Evolutionary conservation across 768 basidiomycete genomes (phyloP).

Genomic region (Fomitopsis pulvina): DNA sequence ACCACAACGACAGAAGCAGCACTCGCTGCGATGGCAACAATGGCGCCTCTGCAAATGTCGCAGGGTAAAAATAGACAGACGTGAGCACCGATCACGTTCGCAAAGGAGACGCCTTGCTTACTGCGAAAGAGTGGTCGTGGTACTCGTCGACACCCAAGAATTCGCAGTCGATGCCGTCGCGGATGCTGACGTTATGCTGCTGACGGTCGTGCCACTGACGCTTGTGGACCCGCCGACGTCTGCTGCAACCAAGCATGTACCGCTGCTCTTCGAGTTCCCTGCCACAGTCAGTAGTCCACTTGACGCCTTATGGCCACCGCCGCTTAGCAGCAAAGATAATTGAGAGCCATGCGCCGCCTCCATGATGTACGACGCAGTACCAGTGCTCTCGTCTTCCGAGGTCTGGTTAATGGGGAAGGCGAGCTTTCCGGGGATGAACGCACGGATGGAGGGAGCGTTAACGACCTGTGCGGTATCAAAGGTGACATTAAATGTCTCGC

Average conservation of each 20-base stretch:
- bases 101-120: background rate
- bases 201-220: conserved; percentile 25
- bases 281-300: conserved; percentile 36
- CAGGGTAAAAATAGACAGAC: background rate
- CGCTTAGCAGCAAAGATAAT: conserved; percentile 39
- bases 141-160: background rate
- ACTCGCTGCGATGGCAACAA: conserved; percentile 37
- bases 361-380: conserved; percentile 39
- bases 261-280: conserved; percentile 19
- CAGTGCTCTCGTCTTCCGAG: conserved; percentile 20
- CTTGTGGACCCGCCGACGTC: background rate
- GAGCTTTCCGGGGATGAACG: conserved; percentile 24
- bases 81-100: background rate
- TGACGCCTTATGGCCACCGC: conserved; percentile 33
- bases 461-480: conserved; percentile 33
- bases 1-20: conserved; percentile 34
- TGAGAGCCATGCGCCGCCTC: conserved; percentile 29
- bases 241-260: conserved; percentile 18
- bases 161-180: conserved; percentile 10
- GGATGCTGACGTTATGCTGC: conserved; percentile 5
- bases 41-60: conserved; percentile 28
- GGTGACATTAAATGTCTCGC: conserved; percentile 39
- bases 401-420: conserved; percentile 20
- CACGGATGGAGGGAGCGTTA: conserved; percentile 31
- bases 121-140: background rate